A percentile compares a stretch with the other conserved stretches of the same genome.
phyloP scores from a whole-genome alignment of 2,329 filamentous ascomycete species.

The Aureobasidium sp. region DNA sequence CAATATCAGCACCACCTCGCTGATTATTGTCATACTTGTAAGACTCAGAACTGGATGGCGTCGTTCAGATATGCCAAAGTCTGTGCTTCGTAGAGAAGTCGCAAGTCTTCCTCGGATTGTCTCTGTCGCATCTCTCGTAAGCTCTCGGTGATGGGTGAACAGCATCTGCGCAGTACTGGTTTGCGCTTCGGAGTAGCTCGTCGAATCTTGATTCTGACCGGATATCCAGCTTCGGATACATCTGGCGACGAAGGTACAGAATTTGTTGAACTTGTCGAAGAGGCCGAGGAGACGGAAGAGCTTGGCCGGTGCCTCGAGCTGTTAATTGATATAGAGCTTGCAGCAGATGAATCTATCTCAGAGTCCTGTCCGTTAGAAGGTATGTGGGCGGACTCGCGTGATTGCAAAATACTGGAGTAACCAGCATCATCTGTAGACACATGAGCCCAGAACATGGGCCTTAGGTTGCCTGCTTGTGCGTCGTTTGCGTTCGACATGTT shows the following conservation, averaged over 20 bases:
- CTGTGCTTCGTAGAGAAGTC: constrained; percentile 24
- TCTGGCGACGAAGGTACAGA: background rate
- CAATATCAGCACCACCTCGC: background rate
- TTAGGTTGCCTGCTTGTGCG: background rate
- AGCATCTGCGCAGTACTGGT: constrained; percentile 17
- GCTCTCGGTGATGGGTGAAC: constrained; percentile 18
- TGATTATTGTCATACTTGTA: background rate
- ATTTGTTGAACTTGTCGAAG: background rate
- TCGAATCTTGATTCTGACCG: background rate
- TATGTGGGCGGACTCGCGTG: background rate
- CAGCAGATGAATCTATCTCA: background rate
- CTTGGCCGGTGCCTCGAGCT: background rate
- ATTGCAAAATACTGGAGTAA: background rate
- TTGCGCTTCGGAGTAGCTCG: background rate
- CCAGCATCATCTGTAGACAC: background rate
- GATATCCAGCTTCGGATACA: background rate
- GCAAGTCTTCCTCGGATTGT: constrained; percentile 23
- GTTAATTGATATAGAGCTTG: background rate
- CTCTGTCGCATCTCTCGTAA: constrained; percentile 23
- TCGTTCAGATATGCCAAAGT: constrained; percentile 24
- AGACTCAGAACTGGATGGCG: constrained; percentile 9
- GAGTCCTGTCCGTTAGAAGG: background rate
- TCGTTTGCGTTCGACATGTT: background rate
- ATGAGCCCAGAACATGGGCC: constrained; percentile 1
- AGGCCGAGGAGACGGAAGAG: background rate